Evolutionary conservation across 2,329 filamentous ascomycete genomes (phyloP), one percentile per base, ranked within the genome.

Genomic region (Pezicula radicicola): DNA sequence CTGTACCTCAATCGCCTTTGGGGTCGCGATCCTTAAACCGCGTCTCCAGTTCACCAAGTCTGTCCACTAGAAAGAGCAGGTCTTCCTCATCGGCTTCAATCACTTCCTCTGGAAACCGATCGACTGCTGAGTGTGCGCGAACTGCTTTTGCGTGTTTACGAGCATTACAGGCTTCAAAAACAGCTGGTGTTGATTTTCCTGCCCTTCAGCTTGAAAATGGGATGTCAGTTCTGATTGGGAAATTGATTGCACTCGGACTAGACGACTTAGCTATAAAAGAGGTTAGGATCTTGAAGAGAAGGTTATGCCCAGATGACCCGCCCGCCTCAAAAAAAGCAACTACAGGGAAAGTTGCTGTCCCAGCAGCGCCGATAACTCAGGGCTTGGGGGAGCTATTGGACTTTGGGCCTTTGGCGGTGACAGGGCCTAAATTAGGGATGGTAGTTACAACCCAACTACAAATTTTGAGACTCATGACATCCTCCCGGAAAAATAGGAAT

Each of bases 151-250:
- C 78, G 6, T 84, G 81, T 46, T 72, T 92, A 37, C 76, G 85
- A 46, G 74, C 77, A 27, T 62, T 83, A 21, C 80, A 87, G 47
- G 73, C 69, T 28, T 66, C 67, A 18, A 73, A 78, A 25, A 71
- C 78, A 1, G 70, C 78, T 6, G 74, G 77, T 8, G 70, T 83
- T 9, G 70, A 77, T 9, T 71, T 85, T n/a, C 77, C 82, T 1
- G 77, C 80, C 42, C 71, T 88, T 37, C 87, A 92, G 63, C 68
- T 92, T 4, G 89, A 92, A 64, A 84, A 76, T 53, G 89, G 88
- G 49, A 88, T 89, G 76, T 80, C 87, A 15, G 83, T 85, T 0
- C 76, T 92, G 49, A 70, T 87, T 37, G 80, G 80, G 37, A 89
- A 85, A 63, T 72, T 92, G 1, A 71, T 91, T 13, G 72, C 74